Conservation (phyloP, 2,329 filamentous ascomycete genomes). For the Fusarium duplospermum region DNA sequence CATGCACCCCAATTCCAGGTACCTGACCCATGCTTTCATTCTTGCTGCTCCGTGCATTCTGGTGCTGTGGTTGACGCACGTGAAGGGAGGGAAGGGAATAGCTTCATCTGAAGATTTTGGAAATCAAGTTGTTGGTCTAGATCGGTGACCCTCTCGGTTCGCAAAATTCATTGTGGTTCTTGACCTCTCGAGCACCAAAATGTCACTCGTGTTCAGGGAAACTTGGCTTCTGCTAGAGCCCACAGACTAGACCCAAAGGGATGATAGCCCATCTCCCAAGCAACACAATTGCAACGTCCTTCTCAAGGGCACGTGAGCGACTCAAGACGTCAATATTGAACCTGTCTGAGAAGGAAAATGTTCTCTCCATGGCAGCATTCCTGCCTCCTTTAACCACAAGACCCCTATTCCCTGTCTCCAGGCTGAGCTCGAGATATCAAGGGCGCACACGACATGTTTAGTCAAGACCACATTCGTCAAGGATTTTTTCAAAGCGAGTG, state of each 20-base stretch:
- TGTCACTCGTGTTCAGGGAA: neutral
- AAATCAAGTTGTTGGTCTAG: neutral
- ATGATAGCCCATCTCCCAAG: constrained; percentile 25
- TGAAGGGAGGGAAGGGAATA: constrained; percentile 16
- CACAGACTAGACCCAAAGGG: constrained; percentile 22
- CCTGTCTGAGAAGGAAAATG: neutral
- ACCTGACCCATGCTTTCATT: constrained; percentile 19
- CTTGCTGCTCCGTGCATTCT: constrained; percentile 30
- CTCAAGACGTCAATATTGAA: neutral
- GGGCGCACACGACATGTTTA: constrained; percentile 24
- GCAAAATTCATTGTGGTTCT: neutral
- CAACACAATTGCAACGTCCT: constrained; percentile 12
- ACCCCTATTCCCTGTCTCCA: neutral
- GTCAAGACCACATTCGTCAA: neutral
- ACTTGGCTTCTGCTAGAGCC: constrained; percentile 26
- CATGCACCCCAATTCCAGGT: constrained; percentile 28
- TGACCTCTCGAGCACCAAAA: neutral
- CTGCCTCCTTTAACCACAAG: neutral
- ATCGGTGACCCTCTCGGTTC: neutral
- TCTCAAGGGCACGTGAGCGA: constrained; percentile 5
- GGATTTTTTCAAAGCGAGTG: neutral
- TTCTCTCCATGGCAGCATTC: neutral
- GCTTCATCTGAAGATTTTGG: neutral
- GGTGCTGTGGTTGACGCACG: constrained; percentile 21
- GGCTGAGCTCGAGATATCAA: neutral